phyloP scores from a whole-genome alignment of 2,329 filamentous ascomycete genomes.

The Aspergillus sp. region DNA sequence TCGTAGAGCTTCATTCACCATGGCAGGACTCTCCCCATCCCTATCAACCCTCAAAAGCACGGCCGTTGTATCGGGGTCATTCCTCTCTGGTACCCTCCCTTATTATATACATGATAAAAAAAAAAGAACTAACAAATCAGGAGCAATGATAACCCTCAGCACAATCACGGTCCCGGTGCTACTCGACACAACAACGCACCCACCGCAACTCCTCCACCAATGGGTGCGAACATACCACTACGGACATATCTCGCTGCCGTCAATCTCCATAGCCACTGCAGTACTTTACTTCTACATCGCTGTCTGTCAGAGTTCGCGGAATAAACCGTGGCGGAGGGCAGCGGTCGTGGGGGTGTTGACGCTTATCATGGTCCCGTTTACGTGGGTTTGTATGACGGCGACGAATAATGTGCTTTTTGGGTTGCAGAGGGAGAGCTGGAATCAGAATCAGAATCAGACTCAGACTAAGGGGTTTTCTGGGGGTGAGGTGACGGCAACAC shows the following conservation, averaged over 20 bases:
- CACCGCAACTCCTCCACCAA: slow-evolving; percentile 2
- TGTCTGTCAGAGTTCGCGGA: neutral
- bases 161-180: slow-evolving; percentile 4
- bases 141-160: slow-evolving; percentile 6
- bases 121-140: neutral
- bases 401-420: slow-evolving; percentile 4
- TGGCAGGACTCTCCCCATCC: neutral
- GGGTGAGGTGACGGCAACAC: neutral
- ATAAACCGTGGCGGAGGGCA: neutral
- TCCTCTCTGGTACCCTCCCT: neutral
- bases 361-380: slow-evolving; percentile 5
- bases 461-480: neutral
- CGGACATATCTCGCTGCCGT: neutral
- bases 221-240: slow-evolving; percentile 6
- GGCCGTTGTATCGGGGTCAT: neutral
- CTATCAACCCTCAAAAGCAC: neutral
- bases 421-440: neutral
- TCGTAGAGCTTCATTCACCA: neutral
- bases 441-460: neutral
- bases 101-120: too few relatives aligned
- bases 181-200: slow-evolving; percentile 5
- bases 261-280: neutral
- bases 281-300: neutral
- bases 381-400: slow-evolving; percentile 2
- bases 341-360: neutral